Conservation (phyloP, 2,329 filamentous ascomycete species). For the Dactylellina leptospora region DNA sequence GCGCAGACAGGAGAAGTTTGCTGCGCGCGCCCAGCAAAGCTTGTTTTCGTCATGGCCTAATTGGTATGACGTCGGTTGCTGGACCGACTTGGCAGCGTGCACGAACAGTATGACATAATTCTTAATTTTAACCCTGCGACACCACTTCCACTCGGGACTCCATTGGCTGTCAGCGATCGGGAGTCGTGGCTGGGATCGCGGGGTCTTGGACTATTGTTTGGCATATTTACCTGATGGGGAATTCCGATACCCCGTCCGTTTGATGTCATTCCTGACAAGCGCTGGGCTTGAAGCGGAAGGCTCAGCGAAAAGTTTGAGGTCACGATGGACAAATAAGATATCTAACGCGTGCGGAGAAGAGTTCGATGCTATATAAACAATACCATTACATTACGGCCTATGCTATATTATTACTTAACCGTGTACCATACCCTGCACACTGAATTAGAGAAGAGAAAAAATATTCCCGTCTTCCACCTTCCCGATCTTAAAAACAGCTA, state of each 20-base stretch:
- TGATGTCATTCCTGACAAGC: slow-evolving; percentile 26
- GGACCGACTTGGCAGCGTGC: slow-evolving; percentile 20
- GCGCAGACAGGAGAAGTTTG: not conserved
- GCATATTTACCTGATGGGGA: slow-evolving; percentile 28
- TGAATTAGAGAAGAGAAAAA: not conserved
- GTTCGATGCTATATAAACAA: too few relatives aligned
- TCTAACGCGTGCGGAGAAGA: not conserved
- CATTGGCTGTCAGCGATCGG: slow-evolving; percentile 28
- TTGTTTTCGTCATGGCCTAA: slow-evolving; percentile 36
- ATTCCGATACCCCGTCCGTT: slow-evolving; percentile 12
- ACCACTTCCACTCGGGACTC: not conserved
- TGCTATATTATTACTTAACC: slow-evolving; percentile 3
- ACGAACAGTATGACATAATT: slow-evolving; percentile 29
- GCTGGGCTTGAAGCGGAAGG: slow-evolving; percentile 13
- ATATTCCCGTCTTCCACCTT: not conserved
- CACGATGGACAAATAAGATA: not conserved
- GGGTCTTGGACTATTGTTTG: not conserved
- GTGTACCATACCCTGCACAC: too few relatives aligned
- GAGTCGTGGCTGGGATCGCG: slow-evolving; percentile 18
- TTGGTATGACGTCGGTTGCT: slow-evolving; percentile 34
- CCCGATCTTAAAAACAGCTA: slow-evolving; percentile 36
- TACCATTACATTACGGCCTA: too few relatives aligned
- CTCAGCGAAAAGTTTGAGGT: not conserved
- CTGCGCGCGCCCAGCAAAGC: slow-evolving; percentile 21
- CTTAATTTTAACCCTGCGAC: too few relatives aligned